Evolutionary conservation across 2,329 filamentous ascomycete genomes (phyloP), one percentile per base, ranked within the genome.

Genomic region (Zasmidium citrigriseum): DNA sequence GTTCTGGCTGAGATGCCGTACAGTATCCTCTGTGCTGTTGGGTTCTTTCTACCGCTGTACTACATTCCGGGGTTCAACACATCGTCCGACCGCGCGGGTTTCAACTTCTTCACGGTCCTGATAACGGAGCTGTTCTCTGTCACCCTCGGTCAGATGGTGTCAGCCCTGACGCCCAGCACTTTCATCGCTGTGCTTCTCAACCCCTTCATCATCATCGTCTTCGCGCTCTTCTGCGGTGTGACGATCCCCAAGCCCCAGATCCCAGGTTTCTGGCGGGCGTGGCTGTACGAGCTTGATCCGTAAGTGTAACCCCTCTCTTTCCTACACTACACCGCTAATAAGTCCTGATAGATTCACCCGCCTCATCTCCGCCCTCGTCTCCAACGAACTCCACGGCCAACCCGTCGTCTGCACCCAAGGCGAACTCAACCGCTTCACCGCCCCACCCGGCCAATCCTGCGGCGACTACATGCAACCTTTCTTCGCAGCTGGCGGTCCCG

Each of bases 1-100:
- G 83, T 93, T n/a, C 70, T 92, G 4, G 90, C 90, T 24, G 92
- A 96, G 75, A 82, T 96, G 71, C 92, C 92, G 0, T 96, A 96
- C 80, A 89, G 85, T 41, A 78, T 96, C 16, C 74, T 96, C 47
- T 96, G 91, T 72, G 87, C 90, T 0, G 86, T 95, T 9, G 80
- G 78, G 57, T 96, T 96, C 81, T 96, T 89, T 80, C 69, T 96
- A 1, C 90, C 89, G 0, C 75, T 96, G 2, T 96, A 96, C 81
- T 96, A 88, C 75, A 89, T 95, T 71, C 89, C 91, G 0, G 90
- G 89, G 0, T 85, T 96, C 72, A 84, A 88, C 66, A 69, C 73
- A 2, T 82, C 82, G 0, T 75, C 85, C 0, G 82, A 80, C 1
- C 84, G 90, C 3, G 90, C 91, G 0, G 92, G 91, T 0, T 95